These are phyloP conservation scores for Quercus bicolor DNA, from an alignment of 306 rosid species.

Conservation along the genomic window DNA sequence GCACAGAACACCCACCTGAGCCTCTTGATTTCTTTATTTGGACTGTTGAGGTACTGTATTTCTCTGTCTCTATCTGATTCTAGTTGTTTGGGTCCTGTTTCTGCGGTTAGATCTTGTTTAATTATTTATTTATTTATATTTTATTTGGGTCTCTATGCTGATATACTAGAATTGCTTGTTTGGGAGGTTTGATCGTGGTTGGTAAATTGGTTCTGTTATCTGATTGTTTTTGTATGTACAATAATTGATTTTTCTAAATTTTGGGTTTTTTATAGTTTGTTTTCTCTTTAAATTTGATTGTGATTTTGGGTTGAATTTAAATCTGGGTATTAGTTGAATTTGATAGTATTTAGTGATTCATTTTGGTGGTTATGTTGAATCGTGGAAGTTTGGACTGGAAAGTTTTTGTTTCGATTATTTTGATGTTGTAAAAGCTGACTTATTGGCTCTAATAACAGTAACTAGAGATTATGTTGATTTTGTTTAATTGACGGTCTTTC, in stretches of 20 bases:
- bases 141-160: background rate
- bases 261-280: background rate
- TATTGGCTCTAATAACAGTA: background rate
- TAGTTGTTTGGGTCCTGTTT: background rate
- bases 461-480: background rate
- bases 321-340: background rate
- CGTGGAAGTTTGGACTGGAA: background rate
- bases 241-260: background rate
- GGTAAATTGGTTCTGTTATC: background rate
- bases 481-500: background rate
- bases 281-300: background rate
- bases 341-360: background rate
- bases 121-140: background rate
- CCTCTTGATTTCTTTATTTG: slow-evolving; percentile 99
- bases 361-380: background rate
- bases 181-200: background rate
- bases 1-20: slow-evolving; percentile 85
- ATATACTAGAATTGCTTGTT: background rate
- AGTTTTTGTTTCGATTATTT: background rate
- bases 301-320: background rate
- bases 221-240: background rate
- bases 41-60: slow-evolving; percentile 85
- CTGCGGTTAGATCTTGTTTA: slow-evolving; percentile 7
- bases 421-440: background rate
- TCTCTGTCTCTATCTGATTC: background rate